phyloP scores from a whole-genome alignment of 73 alveolate species.

The Halteria grandinella region DNA sequence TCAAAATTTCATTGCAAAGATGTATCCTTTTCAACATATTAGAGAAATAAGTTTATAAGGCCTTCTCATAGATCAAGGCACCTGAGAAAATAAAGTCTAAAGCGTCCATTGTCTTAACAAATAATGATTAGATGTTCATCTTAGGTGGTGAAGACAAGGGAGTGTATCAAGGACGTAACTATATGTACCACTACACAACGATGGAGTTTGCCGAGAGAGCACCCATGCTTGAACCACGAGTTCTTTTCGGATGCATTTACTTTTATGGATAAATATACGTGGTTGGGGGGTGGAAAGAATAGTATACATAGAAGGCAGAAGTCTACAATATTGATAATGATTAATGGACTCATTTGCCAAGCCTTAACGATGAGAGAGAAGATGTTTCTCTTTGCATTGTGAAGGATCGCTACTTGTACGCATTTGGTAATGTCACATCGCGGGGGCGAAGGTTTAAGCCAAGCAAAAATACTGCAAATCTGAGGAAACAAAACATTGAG shows the following conservation, averaged over 20 bases:
- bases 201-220: constrained; percentile 1
- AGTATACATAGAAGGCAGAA: constrained; percentile 19
- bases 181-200: background rate
- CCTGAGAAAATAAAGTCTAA: constrained; percentile 21
- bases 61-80: constrained; percentile 15
- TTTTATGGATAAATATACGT: constrained; percentile 9
- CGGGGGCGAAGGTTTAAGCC: constrained; percentile 36
- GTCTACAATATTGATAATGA: constrained; percentile 20
- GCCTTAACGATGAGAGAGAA: constrained; percentile 31
- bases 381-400: constrained; percentile 44
- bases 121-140: constrained; percentile 24
- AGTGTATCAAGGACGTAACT: constrained; percentile 3
- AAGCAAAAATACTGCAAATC: background rate
- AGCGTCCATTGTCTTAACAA: constrained; percentile 9
- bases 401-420: constrained; percentile 16
- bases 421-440: constrained; percentile 40
- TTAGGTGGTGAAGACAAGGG: constrained; percentile 53
- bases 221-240: constrained; percentile 33
- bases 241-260: constrained; percentile 19
- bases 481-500: background rate
- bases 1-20: constrained; percentile 18
- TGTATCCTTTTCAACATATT: constrained; percentile 27
- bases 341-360: background rate
- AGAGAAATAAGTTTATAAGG: background rate
- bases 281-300: constrained; percentile 43